These are phyloP conservation scores for Curvularia lunata DNA, from an alignment of 2,329 filamentous ascomycete species.

Conservation along the genomic window DNA sequence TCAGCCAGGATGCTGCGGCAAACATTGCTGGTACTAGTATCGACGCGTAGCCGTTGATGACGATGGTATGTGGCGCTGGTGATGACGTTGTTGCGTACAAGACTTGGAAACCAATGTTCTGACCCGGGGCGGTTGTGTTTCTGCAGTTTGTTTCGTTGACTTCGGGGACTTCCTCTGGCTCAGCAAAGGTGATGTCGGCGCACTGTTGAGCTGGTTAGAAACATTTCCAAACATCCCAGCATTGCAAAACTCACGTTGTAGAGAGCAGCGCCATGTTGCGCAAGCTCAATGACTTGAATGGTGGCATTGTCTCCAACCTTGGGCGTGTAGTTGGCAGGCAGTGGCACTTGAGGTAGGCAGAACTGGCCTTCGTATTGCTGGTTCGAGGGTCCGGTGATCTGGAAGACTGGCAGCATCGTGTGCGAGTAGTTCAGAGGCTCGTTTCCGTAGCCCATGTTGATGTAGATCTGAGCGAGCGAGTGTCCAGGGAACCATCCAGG, in stretches of 20 bases:
- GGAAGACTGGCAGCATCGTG: constrained; percentile 79
- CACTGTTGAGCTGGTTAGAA: constrained; percentile 64
- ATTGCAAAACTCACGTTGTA: constrained; percentile 69
- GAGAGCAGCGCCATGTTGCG: constrained; percentile 80
- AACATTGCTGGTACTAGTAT: constrained; percentile 40
- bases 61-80: constrained; percentile 34
- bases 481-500: constrained; percentile 97
- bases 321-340: constrained; percentile 74
- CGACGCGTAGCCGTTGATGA: constrained; percentile 35
- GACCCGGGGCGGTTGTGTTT: constrained; percentile 67
- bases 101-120: constrained; percentile 71
- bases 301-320: constrained; percentile 87
- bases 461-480: constrained; percentile 78
- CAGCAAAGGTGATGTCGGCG: constrained; percentile 90
- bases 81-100: constrained; percentile 67
- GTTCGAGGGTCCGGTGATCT: constrained; percentile 81
- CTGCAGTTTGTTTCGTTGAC: constrained; percentile 87
- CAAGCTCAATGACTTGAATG: constrained; percentile 84
- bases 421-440: constrained; percentile 87
- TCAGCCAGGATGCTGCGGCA: constrained; percentile 34
- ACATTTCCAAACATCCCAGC: neutral
- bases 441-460: constrained; percentile 88
- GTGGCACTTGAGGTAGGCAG: constrained; percentile 86
- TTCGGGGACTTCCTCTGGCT: constrained; percentile 74
- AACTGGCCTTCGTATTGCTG: constrained; percentile 86